These are phyloP conservation scores for Sclerospora graminicola DNA, from an alignment of 352 stramenopile species.

Conservation along the genomic window DNA sequence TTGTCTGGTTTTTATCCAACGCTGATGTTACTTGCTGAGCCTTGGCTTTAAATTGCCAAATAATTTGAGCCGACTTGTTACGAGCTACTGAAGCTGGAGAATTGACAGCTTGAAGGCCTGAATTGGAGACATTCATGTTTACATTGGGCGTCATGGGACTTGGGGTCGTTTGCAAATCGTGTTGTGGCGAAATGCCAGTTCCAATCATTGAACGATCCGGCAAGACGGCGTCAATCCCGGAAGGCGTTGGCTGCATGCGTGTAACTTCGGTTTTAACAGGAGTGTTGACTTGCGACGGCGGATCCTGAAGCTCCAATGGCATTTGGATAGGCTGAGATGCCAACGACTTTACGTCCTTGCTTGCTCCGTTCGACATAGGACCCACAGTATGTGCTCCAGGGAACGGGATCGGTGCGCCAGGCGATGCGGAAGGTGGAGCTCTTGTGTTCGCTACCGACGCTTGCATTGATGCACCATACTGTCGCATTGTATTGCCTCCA, in stretches of 20 bases:
- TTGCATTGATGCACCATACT: slow-evolving; percentile 17
- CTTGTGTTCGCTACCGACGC: slow-evolving; percentile 13
- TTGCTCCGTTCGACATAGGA: slow-evolving; percentile 5
- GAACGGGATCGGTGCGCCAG: slow-evolving; percentile 45
- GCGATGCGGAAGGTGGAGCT: slow-evolving; percentile 8
- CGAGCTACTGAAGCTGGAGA: slow-evolving; percentile 24
- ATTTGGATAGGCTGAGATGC: slow-evolving; percentile 64
- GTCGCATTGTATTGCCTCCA: slow-evolving; percentile 18
- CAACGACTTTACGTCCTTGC: slow-evolving; percentile 11
- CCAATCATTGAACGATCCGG: slow-evolving; percentile 31
- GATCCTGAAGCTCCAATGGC: slow-evolving; percentile 57
- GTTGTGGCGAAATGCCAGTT: slow-evolving; percentile 24
- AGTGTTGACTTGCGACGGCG: slow-evolving; percentile 19
- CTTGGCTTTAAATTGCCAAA: slow-evolving; percentile 69
- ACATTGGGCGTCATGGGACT: slow-evolving; percentile 3
- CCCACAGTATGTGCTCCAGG: slow-evolving; percentile 37
- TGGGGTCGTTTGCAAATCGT: slow-evolving; percentile 11
- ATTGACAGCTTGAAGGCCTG: slow-evolving; percentile 6
- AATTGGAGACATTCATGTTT: slow-evolving; percentile 5
- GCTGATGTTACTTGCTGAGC: slow-evolving; percentile 73
- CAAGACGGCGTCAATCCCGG: slow-evolving; percentile 35
- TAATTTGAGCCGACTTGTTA: slow-evolving; percentile 70
- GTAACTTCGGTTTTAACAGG: slow-evolving; percentile 21
- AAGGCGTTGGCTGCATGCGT: slow-evolving; percentile 18
- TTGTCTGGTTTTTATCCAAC: slow-evolving; percentile 69